Base-by-base conservation (phyloP, 345 rosid genomes). In the Ricinus communis region DNA sequence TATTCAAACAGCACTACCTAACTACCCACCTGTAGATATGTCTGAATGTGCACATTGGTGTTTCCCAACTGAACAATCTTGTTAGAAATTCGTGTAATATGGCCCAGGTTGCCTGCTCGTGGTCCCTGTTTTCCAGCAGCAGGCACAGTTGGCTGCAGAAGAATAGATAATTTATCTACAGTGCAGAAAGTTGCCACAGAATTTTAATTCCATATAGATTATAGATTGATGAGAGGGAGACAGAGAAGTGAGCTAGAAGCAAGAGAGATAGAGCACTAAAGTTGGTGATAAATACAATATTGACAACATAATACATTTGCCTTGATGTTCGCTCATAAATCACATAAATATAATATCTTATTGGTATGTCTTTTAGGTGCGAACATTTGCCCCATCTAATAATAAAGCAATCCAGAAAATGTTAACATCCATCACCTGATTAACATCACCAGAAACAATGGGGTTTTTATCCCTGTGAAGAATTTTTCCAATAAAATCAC, bases 81-180 rank as follows among this genome's bases (percentile, higher is more conserved):
- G 66, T 90, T 93, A 51, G 91, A 85, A 72, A 96, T 85, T 70
- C 94, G 79, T 15, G 96, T 96, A 63, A 91, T 85, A 72, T 92
- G 99, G 53, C 99, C 99, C 59, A 92, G 82, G 81, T 93, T 87
- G 74, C 99, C 99, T 19, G 72, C 91, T 22, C 94, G 79, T 21
- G 98, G 98, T 38, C 88, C 84, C 79, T 61, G 73, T 85, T 89
- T 95, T 66, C 91, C 96, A 57, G 86, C 64, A 40, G 94, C 84
- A 74, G 85, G 90, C 66, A 89, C 40, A 36, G 94, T 95, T 65
- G 93, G 99, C 98, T 89, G 84, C 85, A 82, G 6, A 69, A 79
- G 66, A 28, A 71, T 30, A 73, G 19, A 64, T 31, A 31, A 45
- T 1, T 60, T 52, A 53, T 43, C 50, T 30, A 13, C 24, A 25